These are phyloP conservation scores for Paramecium primaurelia DNA, from an alignment of 73 alveolate genomes.

Conservation along the genomic window DNA sequence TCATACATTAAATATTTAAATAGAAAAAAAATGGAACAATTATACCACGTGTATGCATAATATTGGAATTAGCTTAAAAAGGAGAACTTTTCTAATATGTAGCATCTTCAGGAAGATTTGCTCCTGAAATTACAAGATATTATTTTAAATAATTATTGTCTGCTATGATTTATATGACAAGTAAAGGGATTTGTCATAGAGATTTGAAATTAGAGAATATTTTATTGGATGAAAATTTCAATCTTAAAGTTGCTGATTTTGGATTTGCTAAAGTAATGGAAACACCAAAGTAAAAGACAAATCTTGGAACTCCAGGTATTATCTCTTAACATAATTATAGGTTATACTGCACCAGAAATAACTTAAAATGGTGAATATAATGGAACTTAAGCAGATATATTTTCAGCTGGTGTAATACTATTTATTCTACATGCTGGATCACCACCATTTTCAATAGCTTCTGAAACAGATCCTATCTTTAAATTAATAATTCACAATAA, in stretches of 20 bases:
- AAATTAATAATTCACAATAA: constrained; percentile 37
- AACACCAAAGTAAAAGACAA: constrained; percentile 29
- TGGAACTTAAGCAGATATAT: constrained; percentile 69
- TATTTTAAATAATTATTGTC: constrained; percentile 69
- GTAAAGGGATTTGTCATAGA: constrained; percentile 79
- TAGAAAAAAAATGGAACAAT: constrained; percentile 48
- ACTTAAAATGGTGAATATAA: constrained; percentile 59
- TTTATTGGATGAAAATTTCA: constrained; percentile 75
- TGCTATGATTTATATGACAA: constrained; percentile 76
- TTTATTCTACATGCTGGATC: constrained; percentile 68
- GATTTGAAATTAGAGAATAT: constrained; percentile 92
- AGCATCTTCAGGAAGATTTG: constrained; percentile 69
- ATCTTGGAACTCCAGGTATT: constrained; percentile 67
- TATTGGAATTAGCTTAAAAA: constrained; percentile 60
- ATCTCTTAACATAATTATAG: not conserved
- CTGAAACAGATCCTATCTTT: constrained; percentile 53
- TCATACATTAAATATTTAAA: not conserved
- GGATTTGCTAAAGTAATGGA: constrained; percentile 78
- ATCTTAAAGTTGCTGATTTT: constrained; percentile 87
- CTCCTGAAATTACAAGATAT: constrained; percentile 66
- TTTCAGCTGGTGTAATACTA: constrained; percentile 71
- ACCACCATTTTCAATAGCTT: constrained; percentile 74
- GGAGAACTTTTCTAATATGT: constrained; percentile 75
- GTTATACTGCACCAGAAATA: constrained; percentile 82
- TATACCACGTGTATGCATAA: constrained; percentile 51